Evolutionary conservation across 495 filamentous ascomycete genomes (phyloP), one percentile per base, ranked within the genome.

Genomic region (Xylaria acuta): DNA sequence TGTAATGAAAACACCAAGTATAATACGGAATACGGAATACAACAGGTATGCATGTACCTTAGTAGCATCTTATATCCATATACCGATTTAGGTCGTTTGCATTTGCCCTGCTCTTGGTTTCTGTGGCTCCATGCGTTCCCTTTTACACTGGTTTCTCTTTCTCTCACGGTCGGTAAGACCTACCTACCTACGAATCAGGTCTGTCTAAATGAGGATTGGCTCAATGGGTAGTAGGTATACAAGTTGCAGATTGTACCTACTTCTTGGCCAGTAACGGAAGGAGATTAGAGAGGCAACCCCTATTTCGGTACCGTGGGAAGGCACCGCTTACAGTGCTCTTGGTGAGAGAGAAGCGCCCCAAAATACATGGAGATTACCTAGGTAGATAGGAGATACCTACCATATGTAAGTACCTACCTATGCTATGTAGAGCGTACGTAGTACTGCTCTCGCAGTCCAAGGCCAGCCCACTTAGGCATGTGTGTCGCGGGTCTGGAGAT

Each of bases 401-500:
- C n/a, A n/a, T n/a, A n/a, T n/a, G n/a, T n/a, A n/a, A n/a, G n/a
- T n/a, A n/a, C n/a, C n/a, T n/a, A n/a, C n/a, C n/a, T n/a, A n/a
- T n/a, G n/a, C n/a, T n/a, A n/a, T n/a, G n/a, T n/a, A n/a, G n/a
- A n/a, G n/a, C n/a, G n/a, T n/a, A n/a, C n/a, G n/a, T n/a, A n/a
- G n/a, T n/a, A 56, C 47, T 67, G 32, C 27, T 36, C 54, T 27
- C 16, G 47, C 38, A 41, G 53, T 49, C 8, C 67, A 47, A 58
- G 54, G 43, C 54, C 27, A 62, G 36, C 40, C 67, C 56, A 62
- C 18, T 60, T 22, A 38, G 58, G 32, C n/a, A 11, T 22, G 58
- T 38, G 32, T 20, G 54, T 69, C 40, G n/a, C n/a, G 54, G 53
- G 54, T 53, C 54, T 70, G 45, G 67, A 60, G 58, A 22, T 60